Percentiles rank a stretch among this genome's conserved stretches.
These are phyloP conservation scores for Hortaea sp. DNA, from an alignment of 2,329 filamentous ascomycete species.

Conservation along the genomic window DNA sequence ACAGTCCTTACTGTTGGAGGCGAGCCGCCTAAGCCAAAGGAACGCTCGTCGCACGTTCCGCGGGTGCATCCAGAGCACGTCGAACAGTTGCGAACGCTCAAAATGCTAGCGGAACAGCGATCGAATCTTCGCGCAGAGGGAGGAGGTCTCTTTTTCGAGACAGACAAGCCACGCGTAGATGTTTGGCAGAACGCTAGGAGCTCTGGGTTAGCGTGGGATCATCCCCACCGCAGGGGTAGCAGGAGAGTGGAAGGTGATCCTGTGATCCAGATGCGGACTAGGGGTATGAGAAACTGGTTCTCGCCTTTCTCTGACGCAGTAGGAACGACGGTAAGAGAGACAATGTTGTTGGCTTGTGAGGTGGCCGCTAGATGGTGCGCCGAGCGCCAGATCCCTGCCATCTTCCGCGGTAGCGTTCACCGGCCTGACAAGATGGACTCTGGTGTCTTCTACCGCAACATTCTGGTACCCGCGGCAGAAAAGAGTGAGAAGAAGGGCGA, in stretches of 20 bases:
- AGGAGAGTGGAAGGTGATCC: slow-evolving; percentile 35
- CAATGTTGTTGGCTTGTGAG: slow-evolving; percentile 48
- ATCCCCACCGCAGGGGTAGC: slow-evolving; percentile 28
- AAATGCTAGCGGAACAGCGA: slow-evolving; percentile 25
- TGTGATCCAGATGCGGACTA: slow-evolving; percentile 28
- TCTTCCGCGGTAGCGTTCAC: slow-evolving; percentile 35
- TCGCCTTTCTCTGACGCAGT: slow-evolving; percentile 5
- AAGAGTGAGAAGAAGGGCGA: slow-evolving; percentile 10
- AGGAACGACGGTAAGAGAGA: slow-evolving; percentile 31
- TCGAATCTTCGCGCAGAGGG: slow-evolving; percentile 23
- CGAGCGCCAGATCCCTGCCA: slow-evolving; percentile 41
- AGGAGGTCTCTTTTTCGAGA: slow-evolving; percentile 30
- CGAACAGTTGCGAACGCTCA: slow-evolving; percentile 27
- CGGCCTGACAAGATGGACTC: slow-evolving; percentile 25
- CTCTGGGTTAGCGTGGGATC: slow-evolving; percentile 31
- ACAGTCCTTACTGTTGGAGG: slow-evolving; percentile 25
- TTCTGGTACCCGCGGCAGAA: slow-evolving; percentile 27
- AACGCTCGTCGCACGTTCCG: slow-evolving; percentile 9
- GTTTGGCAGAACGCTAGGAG: slow-evolving; percentile 25
- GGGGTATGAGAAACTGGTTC: slow-evolving; percentile 26
- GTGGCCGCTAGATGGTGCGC: slow-evolving; percentile 42
- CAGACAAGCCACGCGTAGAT: slow-evolving; percentile 19
- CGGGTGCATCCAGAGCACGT: slow-evolving; percentile 16
- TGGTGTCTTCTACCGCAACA: slow-evolving; percentile 19
- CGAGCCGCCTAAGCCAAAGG: slow-evolving; percentile 12